phyloP scores from a whole-genome alignment of 495 filamentous ascomycete genomes.

The Penicillium canariense region DNA sequence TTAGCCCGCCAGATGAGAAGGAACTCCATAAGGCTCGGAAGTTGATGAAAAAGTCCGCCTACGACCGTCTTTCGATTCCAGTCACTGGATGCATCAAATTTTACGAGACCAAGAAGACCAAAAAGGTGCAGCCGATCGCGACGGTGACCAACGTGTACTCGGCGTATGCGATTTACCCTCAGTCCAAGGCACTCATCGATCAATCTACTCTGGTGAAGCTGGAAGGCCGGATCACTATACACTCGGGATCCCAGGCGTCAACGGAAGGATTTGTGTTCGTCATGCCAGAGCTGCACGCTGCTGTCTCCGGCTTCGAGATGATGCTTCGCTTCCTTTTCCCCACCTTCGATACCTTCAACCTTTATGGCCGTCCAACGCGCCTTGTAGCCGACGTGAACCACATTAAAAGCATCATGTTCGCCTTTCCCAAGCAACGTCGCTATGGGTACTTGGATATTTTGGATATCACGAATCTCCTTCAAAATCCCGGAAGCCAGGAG shows the following conservation, averaged over 20 bases:
- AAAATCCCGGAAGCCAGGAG: slow-evolving; percentile 68
- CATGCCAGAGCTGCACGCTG: slow-evolving; percentile 92
- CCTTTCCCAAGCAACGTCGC: slow-evolving; percentile 82
- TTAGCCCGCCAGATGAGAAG: slow-evolving; percentile 89
- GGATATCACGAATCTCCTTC: slow-evolving; percentile 77
- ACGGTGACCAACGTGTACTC: slow-evolving; percentile 88
- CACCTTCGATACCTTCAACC: slow-evolving; percentile 85
- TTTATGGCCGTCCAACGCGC: slow-evolving; percentile 88
- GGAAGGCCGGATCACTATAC: slow-evolving; percentile 85
- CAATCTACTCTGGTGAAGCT: slow-evolving; percentile 92
- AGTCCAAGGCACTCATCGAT: slow-evolving; percentile 88
- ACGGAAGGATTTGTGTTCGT: slow-evolving; percentile 95
- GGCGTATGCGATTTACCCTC: slow-evolving; percentile 93
- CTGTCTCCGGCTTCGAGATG: slow-evolving; percentile 92
- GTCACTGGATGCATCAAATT: slow-evolving; percentile 90
- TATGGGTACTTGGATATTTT: slow-evolving; percentile 90
- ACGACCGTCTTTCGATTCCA: slow-evolving; percentile 64
- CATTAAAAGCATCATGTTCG: slow-evolving; percentile 92
- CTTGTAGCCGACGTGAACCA: slow-evolving; percentile 86
- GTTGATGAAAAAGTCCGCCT: slow-evolving; percentile 80
- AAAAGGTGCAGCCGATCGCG: slow-evolving; percentile 86
- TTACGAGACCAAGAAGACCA: slow-evolving; percentile 91
- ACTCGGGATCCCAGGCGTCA: slow-evolving; percentile 66
- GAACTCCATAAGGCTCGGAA: slow-evolving; percentile 81
- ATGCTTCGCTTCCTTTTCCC: slow-evolving; percentile 95